Evolutionary conservation across 306 rosid genomes (phyloP), one percentile per base, ranked within the genome.

Genomic region (Ceratonia siliqua): DNA sequence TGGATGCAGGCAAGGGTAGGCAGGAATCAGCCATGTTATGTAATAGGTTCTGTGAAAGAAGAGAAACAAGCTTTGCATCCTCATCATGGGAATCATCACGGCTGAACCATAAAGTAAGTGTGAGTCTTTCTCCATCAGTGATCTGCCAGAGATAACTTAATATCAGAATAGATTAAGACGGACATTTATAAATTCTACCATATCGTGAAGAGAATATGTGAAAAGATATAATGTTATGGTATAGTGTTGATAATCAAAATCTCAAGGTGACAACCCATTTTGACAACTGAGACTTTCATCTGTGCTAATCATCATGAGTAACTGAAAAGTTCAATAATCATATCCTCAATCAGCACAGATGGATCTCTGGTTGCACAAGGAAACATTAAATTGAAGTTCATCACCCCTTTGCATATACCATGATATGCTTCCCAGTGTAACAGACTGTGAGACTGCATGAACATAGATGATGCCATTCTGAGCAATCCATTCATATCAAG

Each of bases 41-140:
- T 17, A 85, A 78, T 20, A 70, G 58, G 64, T 70, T 84, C 66
- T 82, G 83, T 24, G 96, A 90, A 63, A 90, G 92, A 78, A 87
- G 84, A 43, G 93, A 84, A 78, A 92, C 62, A 73, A 92, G 96
- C 72, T 88, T 88, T 43, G 52, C 83, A 84, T 94, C 97, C 86
- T 94, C 99, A 25, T 94, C 97, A 81, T 90, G 87, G 75, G 92
- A 81, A 46, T 80, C 81, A 72, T 92, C 96, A 70, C 96, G 96
- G 63, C 83, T 94, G 86, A 92, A 87, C 97, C 99, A 94, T 74
- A 94, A 74, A 66, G 99, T 84, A 70, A 94, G 90, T 3, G 97
- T 92, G 59, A 92, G 93, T 39, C 99, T 92, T 87, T 94, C 99
- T 33, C 99, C 99, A 66, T 76, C 85, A 57, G 78, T 89, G 71